Base-by-base conservation (phyloP, 1,139 yeast species). In the Pneumocystis jirovecii region DNA sequence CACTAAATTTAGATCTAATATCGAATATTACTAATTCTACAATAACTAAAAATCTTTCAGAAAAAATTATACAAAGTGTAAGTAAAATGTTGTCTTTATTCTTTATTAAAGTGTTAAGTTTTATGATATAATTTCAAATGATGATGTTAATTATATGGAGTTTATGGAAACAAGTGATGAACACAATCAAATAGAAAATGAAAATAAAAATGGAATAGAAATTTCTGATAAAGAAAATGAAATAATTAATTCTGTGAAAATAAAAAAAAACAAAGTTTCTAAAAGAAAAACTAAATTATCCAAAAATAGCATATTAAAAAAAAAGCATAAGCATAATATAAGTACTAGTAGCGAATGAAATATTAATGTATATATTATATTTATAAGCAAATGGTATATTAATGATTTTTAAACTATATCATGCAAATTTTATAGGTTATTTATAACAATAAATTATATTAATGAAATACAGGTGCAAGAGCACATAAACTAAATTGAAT, bases 401-500 rank as follows among this genome's bases (percentile, higher is more conserved):
- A 50, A 21, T n/a, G 1, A n/a, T 5, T 50, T 25, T 25, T 50
- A 25, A 50, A 50, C 12, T 15, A 50, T 15, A 19, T 15, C 31
- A 25, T 50, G 5, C 31, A 19, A 50, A 50, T 61, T 39, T 34
- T 61, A 29, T 15, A 40, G 19, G 39, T 15, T n/a, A 35, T 29
- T 44, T 1, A 25, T 21, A 61, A 61, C 40, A 60, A 31, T 31
- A 56, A 42, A 25, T 19, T 17, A 34, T 56, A 21, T 37, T 57
- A 21, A 29, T 61, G 19, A 37, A 21, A 19, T 61, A 35, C 12
- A 56, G 66, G 64, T 25, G 71, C 75, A 15, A 77, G 68, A 0
- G 80, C 80, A 12, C 77, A 71, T 68, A 77, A 74, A 7, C 78
- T 74, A 65, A 77, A 77, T 4, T 67, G 65, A 0, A 71, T 68